Conservation (phyloP, 495 filamentous ascomycete genomes). For the Penicillium coprophilum region DNA sequence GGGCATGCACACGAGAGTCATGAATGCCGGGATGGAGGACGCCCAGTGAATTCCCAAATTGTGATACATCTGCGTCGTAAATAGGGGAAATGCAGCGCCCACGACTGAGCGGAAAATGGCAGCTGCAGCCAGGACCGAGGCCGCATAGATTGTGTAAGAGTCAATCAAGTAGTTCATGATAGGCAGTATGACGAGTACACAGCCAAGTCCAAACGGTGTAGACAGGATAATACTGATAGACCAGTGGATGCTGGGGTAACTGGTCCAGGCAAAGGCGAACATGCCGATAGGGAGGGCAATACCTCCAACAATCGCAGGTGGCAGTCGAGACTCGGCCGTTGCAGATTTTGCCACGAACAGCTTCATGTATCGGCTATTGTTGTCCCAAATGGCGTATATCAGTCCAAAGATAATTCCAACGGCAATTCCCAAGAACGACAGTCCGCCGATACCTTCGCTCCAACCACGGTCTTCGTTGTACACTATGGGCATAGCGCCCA, state of each 20-base stretch:
- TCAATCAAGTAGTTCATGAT: slow-evolving; percentile 59
- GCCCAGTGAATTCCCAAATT: slow-evolving; percentile 78
- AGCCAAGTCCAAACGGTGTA: slow-evolving; percentile 67
- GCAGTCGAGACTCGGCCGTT: slow-evolving; percentile 18
- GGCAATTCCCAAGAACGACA: slow-evolving; percentile 14
- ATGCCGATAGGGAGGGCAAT: slow-evolving; percentile 47
- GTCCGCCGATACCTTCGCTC: slow-evolving; percentile 9
- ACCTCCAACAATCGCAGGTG: slow-evolving; percentile 33
- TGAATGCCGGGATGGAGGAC: slow-evolving; percentile 68
- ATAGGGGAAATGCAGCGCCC: slow-evolving; percentile 74
- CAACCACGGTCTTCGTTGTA: slow-evolving; percentile 50
- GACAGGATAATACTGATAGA: slow-evolving; percentile 47
- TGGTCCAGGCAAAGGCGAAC: slow-evolving; percentile 67
- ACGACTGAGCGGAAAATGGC: slow-evolving; percentile 63
- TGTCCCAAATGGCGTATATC: background rate
- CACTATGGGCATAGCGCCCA: slow-evolving; percentile 60
- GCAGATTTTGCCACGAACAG: background rate
- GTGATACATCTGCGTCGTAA: slow-evolving; percentile 71
- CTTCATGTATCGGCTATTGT: background rate
- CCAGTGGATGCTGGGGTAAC: slow-evolving; percentile 65
- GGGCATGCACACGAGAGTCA: slow-evolving; percentile 67
- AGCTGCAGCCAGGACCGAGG: slow-evolving; percentile 72
- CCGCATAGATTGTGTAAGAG: slow-evolving; percentile 73
- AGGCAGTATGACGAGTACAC: slow-evolving; percentile 67
- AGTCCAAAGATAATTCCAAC: slow-evolving; percentile 52